phyloP scores from a whole-genome alignment of 176 grass and related monocot species.

The Thalia dealbata region DNA sequence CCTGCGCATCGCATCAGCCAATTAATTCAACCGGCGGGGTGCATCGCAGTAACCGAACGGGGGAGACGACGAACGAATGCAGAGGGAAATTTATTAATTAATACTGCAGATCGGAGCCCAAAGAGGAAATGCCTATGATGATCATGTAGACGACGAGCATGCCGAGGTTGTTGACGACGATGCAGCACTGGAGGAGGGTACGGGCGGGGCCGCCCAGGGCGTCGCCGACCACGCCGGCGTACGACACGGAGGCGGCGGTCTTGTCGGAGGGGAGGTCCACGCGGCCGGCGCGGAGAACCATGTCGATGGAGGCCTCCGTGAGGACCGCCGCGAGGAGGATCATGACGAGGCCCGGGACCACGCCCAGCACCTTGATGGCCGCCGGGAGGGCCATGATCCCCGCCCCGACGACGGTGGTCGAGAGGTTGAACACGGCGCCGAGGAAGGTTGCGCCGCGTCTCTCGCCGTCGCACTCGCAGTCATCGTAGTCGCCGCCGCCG shows the following conservation, averaged over 20 bases:
- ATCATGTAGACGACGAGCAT: slow-evolving; percentile 18
- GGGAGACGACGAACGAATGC: too few relatives aligned
- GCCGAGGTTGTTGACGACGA: slow-evolving; percentile 15
- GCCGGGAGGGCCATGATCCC: slow-evolving; percentile 16
- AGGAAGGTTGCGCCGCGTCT: background rate
- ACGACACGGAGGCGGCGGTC: background rate
- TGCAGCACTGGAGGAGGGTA: slow-evolving; percentile 6
- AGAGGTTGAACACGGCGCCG: slow-evolving; percentile 13
- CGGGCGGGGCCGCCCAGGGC: background rate
- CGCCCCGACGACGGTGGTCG: slow-evolving; percentile 11
- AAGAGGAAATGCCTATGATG: slow-evolving; percentile 2
- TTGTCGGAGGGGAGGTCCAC: background rate
- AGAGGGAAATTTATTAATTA: too few relatives aligned
- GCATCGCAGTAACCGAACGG: background rate
- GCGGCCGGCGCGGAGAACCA: slow-evolving; percentile 14
- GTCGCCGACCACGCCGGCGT: slow-evolving; percentile 2
- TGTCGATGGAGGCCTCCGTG: slow-evolving; percentile 7
- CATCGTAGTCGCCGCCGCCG: background rate
- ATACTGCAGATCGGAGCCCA: background rate
- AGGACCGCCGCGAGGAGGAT: background rate
- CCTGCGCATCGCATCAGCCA: background rate
- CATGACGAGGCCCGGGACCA: background rate
- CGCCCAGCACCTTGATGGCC: slow-evolving; percentile 10
- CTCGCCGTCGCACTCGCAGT: background rate
- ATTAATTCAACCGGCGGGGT: background rate